Evolutionary conservation across 257 asterid species (phyloP).

Genomic region (Nicotiana knightiana): DNA sequence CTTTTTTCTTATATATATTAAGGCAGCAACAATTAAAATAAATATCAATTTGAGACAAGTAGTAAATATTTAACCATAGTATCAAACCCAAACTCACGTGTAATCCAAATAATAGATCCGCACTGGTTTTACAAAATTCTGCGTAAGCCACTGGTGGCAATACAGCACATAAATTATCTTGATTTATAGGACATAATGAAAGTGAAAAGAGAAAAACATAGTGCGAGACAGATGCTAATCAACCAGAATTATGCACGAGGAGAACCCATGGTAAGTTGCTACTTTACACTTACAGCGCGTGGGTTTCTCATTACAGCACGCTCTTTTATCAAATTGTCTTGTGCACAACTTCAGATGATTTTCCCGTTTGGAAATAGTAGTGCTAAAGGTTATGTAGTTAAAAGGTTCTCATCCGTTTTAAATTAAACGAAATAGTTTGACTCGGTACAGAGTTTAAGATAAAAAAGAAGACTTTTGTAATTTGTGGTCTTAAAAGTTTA

Average conservation of each 20-base stretch:
- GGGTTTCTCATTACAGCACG: not conserved
- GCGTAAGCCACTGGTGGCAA: not conserved
- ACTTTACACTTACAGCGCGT: not conserved
- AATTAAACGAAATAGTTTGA: too few species aligned
- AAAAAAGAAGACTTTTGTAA: too few species aligned
- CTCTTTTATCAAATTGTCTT: not conserved
- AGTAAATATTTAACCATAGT: not conserved
- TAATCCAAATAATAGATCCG: not conserved
- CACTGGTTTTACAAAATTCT: not conserved
- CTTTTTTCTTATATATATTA: not conserved
- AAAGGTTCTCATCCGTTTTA: not conserved
- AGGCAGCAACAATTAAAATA: not conserved
- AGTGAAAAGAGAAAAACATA: not conserved
- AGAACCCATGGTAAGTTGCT: not conserved
- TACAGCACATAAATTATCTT: not conserved
- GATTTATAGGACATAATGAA: not conserved
- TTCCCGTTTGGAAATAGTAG: not conserved
- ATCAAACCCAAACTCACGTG: too few species aligned
- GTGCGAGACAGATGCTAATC: not conserved
- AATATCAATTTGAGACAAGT: not conserved
- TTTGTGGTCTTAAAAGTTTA: not conserved
- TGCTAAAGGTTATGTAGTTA: too few species aligned
- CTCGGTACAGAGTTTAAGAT: too few species aligned
- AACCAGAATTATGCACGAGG: not conserved
- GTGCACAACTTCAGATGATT: not conserved